phyloP scores from a whole-genome alignment of 2,329 filamentous ascomycete genomes.

The Stagonosporopsis rhizophila region DNA sequence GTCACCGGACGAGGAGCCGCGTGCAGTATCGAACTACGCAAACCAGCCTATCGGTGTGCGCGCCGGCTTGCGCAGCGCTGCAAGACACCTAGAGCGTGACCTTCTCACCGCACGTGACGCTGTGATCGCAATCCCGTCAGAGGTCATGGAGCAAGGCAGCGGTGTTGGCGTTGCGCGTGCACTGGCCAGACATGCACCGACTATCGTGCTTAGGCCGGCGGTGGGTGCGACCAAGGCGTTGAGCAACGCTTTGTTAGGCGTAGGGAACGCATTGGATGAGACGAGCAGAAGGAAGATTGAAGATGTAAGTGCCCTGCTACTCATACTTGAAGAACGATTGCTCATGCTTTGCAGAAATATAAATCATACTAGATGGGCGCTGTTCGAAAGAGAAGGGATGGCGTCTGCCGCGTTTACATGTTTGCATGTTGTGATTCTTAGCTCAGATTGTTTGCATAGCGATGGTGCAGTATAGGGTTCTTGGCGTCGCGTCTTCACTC shows the following conservation, averaged over 20 bases:
- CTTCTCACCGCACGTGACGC: slow-evolving; percentile 87
- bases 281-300: slow-evolving; percentile 80
- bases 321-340: neutral
- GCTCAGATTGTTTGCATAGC: slow-evolving; percentile 23
- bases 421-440: neutral
- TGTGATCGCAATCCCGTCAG: slow-evolving; percentile 91
- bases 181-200: slow-evolving; percentile 83
- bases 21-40: slow-evolving; percentile 88
- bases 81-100: slow-evolving; percentile 82
- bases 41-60: slow-evolving; percentile 91
- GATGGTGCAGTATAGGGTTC: slow-evolving; percentile 18
- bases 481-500: slow-evolving; percentile 13
- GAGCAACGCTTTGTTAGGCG: slow-evolving; percentile 87
- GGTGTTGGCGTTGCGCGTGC: slow-evolving; percentile 81
- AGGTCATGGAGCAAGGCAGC: slow-evolving; percentile 84
- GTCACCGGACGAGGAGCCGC: slow-evolving; percentile 71
- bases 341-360: slow-evolving; percentile 35
- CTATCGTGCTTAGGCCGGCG: slow-evolving; percentile 87
- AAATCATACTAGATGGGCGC: slow-evolving; percentile 31
- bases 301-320: slow-evolving; percentile 74
- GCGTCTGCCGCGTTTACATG: neutral
- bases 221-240: slow-evolving; percentile 90
- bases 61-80: slow-evolving; percentile 84
- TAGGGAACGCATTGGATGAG: slow-evolving; percentile 89
- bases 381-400: neutral